Conservation (phyloP, 2,329 filamentous ascomycete genomes). For the Botryotinia globosa region DNA sequence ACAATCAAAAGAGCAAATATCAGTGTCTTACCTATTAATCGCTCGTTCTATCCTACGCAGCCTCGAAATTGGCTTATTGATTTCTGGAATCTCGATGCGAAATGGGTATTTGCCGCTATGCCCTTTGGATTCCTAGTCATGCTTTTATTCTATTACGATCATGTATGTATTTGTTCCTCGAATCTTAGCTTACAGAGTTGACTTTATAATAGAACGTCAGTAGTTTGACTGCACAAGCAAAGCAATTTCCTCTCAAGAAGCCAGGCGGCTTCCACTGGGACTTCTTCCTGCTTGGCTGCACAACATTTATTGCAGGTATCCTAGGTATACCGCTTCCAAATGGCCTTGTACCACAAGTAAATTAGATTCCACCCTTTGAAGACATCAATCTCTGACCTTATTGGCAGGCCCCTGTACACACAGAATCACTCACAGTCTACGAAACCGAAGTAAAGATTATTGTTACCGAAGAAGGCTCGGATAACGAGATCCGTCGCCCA, state of each 20-base stretch:
- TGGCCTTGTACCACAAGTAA: not conserved
- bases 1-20: not conserved
- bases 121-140: not conserved
- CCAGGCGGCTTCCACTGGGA: not conserved
- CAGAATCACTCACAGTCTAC: not conserved
- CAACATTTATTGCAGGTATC: not conserved
- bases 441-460: not conserved
- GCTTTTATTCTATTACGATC: not conserved
- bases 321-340: not conserved
- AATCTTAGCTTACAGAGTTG: not conserved
- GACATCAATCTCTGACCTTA: not conserved
- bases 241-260: not conserved
- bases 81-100: not conserved
- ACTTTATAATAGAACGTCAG: not conserved
- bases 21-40: not conserved
- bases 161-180: not conserved
- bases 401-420: not conserved
- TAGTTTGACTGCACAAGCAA: not conserved
- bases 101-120: not conserved
- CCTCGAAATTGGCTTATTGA: not conserved
- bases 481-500: not conserved
- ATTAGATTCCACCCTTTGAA: not conserved
- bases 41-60: not conserved
- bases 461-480: not conserved
- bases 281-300: not conserved